Evolutionary conservation across 148 eudicot genomes (phyloP).

Genomic region (Arctostaphylos glauca): DNA sequence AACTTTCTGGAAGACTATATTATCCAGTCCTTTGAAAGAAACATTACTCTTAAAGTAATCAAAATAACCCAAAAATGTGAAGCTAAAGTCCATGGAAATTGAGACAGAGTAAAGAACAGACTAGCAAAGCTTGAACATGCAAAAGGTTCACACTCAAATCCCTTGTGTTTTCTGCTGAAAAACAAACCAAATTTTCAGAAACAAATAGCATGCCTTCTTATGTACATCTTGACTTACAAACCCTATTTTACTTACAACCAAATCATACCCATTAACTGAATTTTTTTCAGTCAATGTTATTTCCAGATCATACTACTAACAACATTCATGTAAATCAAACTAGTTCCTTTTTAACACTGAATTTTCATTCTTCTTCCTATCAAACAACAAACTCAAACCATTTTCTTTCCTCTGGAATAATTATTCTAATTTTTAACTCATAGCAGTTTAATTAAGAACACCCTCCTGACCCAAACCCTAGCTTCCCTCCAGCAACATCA

Average conservation of each 20-base stretch:
- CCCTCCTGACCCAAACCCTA: background rate
- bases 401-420: background rate
- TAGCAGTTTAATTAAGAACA: background rate
- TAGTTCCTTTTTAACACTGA: background rate
- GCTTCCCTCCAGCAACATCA: constrained; percentile 5
- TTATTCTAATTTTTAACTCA: background rate
- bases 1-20: too few relatives aligned
- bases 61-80: too few relatives aligned
- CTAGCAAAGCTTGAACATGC: too few relatives aligned
- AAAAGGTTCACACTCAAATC: too few relatives aligned
- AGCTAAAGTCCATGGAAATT: too few relatives aligned
- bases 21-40: too few relatives aligned
- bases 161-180: too few relatives aligned
- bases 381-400: background rate
- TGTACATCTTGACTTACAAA: background rate
- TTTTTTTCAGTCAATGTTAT: background rate
- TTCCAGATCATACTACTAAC: background rate
- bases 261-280: background rate
- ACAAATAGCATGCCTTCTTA: too few relatives aligned
- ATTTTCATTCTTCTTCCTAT: background rate
- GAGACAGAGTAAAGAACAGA: too few relatives aligned
- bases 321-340: background rate
- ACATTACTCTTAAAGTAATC: too few relatives aligned
- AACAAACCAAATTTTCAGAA: too few relatives aligned
- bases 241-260: background rate